Conservation (phyloP, 2,329 filamentous ascomycete species). For the Calcarisporium arbuscula region DNA sequence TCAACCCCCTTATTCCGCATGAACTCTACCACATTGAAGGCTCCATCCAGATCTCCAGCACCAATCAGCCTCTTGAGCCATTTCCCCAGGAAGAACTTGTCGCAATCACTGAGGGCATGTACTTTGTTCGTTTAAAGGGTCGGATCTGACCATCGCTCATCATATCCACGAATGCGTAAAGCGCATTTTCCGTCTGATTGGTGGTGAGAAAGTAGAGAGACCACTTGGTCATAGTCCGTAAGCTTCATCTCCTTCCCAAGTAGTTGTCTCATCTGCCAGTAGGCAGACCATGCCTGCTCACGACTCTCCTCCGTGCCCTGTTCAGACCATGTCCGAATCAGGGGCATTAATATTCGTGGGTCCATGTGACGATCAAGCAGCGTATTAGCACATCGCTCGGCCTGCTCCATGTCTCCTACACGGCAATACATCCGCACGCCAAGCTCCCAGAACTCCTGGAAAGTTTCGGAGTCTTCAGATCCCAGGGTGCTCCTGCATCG, state of each 20-base stretch:
- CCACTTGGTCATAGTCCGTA: conserved; percentile 69
- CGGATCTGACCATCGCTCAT: conserved; percentile 59
- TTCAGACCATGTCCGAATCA: conserved; percentile 63
- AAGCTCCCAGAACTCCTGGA: conserved; percentile 54
- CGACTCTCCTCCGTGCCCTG: conserved; percentile 37
- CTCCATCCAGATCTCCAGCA: conserved; percentile 63
- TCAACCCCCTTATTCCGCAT: conserved; percentile 65
- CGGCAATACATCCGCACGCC: conserved; percentile 60
- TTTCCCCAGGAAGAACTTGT: conserved; percentile 79
- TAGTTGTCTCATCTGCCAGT: conserved; percentile 55
- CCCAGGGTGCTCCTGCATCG: conserved; percentile 48
- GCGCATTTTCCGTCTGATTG: conserved; percentile 58
- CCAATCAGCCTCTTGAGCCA: conserved; percentile 83
- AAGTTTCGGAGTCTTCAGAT: conserved; percentile 35
- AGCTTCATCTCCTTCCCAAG: conserved; percentile 58
- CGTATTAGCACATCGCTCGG: conserved; percentile 48
- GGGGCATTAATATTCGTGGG: conserved; percentile 53
- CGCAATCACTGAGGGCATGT: conserved; percentile 48
- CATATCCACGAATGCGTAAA: conserved; percentile 83
- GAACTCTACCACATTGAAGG: conserved; percentile 64
- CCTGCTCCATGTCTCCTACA: conserved; percentile 50
- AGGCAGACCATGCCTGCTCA: conserved; percentile 59
- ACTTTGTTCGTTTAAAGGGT: conserved; percentile 37
- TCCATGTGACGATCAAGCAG: conserved; percentile 45
- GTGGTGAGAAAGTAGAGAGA: conserved; percentile 63